Evolutionary conservation across 345 rosid genomes (phyloP).

Genomic region (Gossypium arboreum): DNA sequence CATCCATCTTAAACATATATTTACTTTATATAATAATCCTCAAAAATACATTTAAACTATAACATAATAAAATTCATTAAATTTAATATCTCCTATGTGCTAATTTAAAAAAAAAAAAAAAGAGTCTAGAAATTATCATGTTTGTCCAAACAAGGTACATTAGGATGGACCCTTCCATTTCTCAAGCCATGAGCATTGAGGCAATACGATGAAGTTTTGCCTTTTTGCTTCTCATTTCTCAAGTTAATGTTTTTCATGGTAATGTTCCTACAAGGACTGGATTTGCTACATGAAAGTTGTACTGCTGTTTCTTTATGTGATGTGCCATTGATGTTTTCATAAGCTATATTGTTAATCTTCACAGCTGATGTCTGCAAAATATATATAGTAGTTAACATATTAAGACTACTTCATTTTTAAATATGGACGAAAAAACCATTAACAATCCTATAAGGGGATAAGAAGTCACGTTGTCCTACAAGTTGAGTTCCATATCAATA

Average conservation of each 20-base stretch:
- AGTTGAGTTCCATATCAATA: too few relatives aligned
- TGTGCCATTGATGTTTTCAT: slow-evolving; percentile 12
- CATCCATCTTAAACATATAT: too few relatives aligned
- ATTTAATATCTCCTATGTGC: not conserved
- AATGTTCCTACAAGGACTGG: slow-evolving; percentile 27
- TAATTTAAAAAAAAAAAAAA: too few relatives aligned
- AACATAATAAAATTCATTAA: too few relatives aligned
- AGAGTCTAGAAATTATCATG: too few relatives aligned
- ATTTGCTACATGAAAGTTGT: slow-evolving; percentile 20
- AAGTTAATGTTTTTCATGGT: not conserved
- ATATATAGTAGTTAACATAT: not conserved
- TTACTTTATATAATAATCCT: too few relatives aligned
- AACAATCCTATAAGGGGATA: too few relatives aligned
- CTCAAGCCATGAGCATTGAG: not conserved
- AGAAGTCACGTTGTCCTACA: too few relatives aligned
- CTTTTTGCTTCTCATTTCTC: not conserved
- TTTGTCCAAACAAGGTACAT: not conserved
- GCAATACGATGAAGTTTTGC: not conserved
- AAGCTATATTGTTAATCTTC: not conserved
- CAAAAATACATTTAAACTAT: too few relatives aligned
- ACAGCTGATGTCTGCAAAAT: not conserved
- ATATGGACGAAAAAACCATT: too few relatives aligned
- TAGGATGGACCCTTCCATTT: not conserved
- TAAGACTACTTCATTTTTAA: too few relatives aligned
- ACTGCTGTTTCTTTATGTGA: slow-evolving; percentile 17